These are phyloP conservation scores for Oidium heveae DNA, from an alignment of 2,329 filamentous ascomycete species.

Conservation along the genomic window DNA sequence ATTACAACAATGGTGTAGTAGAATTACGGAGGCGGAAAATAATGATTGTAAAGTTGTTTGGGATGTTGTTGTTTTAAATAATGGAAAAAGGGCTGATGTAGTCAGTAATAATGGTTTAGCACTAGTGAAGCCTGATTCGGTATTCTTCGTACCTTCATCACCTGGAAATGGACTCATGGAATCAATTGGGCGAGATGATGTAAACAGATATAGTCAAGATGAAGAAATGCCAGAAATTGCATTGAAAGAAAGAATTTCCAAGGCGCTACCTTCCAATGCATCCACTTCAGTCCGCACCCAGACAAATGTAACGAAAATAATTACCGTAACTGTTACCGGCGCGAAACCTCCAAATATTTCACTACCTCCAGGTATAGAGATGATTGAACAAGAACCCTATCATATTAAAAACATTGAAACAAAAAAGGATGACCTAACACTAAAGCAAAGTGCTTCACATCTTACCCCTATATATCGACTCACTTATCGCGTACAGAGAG, in stretches of 20 bases:
- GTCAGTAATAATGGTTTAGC: conserved; percentile 12
- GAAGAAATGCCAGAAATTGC: conserved; percentile 20
- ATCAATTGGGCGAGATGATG: conserved; percentile 14
- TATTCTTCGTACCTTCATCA: conserved; percentile 10
- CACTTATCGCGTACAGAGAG: conserved; percentile 22
- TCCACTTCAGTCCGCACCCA: conserved; percentile 34
- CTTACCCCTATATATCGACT: conserved; percentile 21
- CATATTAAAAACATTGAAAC: conserved; percentile 5
- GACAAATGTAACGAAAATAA: conserved; percentile 33
- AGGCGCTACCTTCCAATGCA: conserved; percentile 27
- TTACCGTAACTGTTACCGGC: conserved; percentile 36
- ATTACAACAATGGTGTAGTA: conserved; percentile 30
- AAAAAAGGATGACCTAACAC: conserved; percentile 4
- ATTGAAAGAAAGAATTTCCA: conserved; percentile 27
- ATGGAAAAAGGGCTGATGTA: conserved; percentile 31
- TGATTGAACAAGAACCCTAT: conserved; percentile 24
- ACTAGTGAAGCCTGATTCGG: conserved; percentile 16
- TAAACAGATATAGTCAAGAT: conserved; percentile 16
- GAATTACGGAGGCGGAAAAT: conserved; percentile 24
- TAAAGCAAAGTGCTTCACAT: conserved; percentile 4
- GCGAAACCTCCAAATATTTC: conserved; percentile 24
- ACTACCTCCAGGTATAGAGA: conserved; percentile 31
- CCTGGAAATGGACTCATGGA: conserved; percentile 12
- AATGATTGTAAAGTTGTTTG: conserved; percentile 32
- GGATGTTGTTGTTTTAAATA: conserved; percentile 38